Conservation (phyloP, 1,139 yeast genomes). For the Diutina sp. region DNA sequence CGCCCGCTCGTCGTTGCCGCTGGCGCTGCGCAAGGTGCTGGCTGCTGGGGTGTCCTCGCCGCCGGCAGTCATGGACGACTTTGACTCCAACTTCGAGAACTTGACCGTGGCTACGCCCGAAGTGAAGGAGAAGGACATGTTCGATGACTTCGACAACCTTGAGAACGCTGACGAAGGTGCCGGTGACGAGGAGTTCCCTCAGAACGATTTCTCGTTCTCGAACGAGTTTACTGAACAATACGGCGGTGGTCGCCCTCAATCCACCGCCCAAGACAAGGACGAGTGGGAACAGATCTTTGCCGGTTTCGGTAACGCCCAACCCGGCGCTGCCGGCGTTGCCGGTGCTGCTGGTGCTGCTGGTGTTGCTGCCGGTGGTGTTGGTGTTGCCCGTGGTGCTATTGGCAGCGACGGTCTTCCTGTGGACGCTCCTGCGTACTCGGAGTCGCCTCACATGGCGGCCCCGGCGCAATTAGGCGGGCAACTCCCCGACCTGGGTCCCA, state of each 20-base stretch:
- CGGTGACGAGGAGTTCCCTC: not conserved
- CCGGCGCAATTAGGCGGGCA: not conserved
- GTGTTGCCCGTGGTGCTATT: constrained; percentile 29
- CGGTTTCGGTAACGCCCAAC: constrained; percentile 60
- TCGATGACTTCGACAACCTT: constrained; percentile 5
- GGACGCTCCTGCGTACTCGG: not conserved
- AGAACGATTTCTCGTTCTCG: constrained; percentile 1
- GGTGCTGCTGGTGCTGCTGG: constrained; percentile 3
- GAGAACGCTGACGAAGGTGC: not conserved
- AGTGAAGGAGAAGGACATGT: not conserved
- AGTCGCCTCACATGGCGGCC: not conserved
- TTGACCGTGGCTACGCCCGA: not conserved
- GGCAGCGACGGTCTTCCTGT: constrained; percentile 21
- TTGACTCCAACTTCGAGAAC: constrained; percentile 11
- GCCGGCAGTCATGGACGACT: constrained; percentile 11
- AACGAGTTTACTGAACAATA: not conserved
- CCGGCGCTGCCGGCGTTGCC: constrained; percentile 6
- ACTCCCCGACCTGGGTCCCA: not conserved
- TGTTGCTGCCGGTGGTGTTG: not conserved
- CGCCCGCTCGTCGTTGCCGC: constrained; percentile 16
- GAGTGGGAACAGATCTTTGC: constrained; percentile 96
- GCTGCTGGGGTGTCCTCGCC: not conserved
- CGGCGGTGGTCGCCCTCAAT: not conserved
- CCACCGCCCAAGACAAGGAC: constrained; percentile 29
- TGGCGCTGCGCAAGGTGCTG: not conserved